Base-by-base conservation (phyloP, 78 protist species). In the Dictyostelium brefeldianum region DNA sequence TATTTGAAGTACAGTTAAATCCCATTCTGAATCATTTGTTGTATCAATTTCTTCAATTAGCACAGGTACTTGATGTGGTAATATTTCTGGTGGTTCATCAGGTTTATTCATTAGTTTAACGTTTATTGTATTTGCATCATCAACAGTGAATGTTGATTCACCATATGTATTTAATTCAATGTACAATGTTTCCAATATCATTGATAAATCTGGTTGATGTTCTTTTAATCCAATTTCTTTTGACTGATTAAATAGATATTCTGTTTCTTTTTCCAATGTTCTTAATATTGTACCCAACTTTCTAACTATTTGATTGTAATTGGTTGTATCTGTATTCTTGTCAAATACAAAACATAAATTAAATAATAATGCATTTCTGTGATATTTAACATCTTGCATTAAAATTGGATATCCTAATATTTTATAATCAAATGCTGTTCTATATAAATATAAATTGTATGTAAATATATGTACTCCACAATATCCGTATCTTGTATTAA, bases 321-420 rank as follows among this genome's bases (percentile, higher is more conserved):
- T 12, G 4, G 71, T 64, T 18, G 91, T 62, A 36, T 94, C 89
- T 20, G 91, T 81, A 43, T 8, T 46, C 25, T 65, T 57, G 15
- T 80, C 87, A 48, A 96, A 83, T 4, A 89, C 95, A 83, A 96
- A 81, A 27, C 89, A 73, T 43, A 93, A 22, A 75, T 92, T 91
- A 71, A 96, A 93, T 20, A 87, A 80, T 48, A 96, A 54, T 57
- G 94, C 96, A 93, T 96, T 96, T 25, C 97, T 92, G 10, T 62
- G 78, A 80, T 96, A 96, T 74, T 96, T 92, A 5, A 81, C 69
- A 64, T 89, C 85, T 48, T 93, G 96, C 48, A 96, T 14, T 56
- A 78, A 22, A 11, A 96, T 78, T 57, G 97, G 91, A 51, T 57
- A 54, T 75, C 89, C 80, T 56, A 57, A 41, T 83, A 59, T 53